Conservation (phyloP, 768 basidiomycete genomes). For the Russula vinacea region DNA sequence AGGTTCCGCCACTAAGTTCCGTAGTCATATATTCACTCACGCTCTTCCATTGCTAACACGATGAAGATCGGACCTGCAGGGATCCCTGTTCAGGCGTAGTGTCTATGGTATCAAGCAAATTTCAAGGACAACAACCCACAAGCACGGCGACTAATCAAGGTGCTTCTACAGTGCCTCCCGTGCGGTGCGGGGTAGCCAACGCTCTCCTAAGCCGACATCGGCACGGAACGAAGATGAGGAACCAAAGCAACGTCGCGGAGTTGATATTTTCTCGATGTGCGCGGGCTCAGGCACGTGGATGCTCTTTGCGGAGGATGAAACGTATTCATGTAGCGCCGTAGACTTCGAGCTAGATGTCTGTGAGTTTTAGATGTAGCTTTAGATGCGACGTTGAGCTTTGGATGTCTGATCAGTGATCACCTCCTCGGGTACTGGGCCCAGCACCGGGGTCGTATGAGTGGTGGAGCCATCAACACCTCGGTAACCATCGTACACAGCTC, state of each 20-base stretch:
- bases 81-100: not conserved
- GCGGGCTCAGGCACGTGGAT: slow-evolving; percentile 15
- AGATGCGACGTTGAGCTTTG: too few species aligned
- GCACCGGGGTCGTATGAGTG: too few species aligned
- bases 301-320: not conserved
- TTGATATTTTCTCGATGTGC: slow-evolving; percentile 21
- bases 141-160: not conserved
- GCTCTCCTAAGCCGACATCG: slow-evolving; percentile 14
- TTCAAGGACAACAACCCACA: not conserved
- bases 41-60: not conserved
- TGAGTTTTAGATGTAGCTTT: too few species aligned
- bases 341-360: too few species aligned
- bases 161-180: not conserved
- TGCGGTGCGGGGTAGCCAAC: too few species aligned
- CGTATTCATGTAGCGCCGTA: not conserved
- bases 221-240: slow-evolving; percentile 8
- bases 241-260: slow-evolving; percentile 22
- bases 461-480: too few species aligned
- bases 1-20: not conserved
- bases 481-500: not conserved
- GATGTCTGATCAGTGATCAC: too few species aligned
- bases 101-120: not conserved
- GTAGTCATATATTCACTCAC: not conserved
- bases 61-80: not conserved
- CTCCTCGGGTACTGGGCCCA: too few species aligned